Base-by-base conservation (phyloP, 2,329 filamentous ascomycete species). In the Massarina eburnea region DNA sequence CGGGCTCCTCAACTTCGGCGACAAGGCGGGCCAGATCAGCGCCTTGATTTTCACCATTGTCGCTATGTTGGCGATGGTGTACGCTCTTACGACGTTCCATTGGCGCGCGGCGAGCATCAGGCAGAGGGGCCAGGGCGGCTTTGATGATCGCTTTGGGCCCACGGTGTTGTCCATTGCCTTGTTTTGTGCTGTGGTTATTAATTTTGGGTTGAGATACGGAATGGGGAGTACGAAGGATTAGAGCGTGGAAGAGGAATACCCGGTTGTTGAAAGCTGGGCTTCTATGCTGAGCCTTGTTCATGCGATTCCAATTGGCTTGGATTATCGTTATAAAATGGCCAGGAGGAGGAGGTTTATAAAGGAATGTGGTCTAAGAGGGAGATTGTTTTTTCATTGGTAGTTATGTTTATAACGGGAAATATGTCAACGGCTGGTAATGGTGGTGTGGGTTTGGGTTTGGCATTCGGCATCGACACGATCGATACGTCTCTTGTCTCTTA, bases 1-100 rank as follows among this genome's bases (percentile, higher is more conserved):
- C 61, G 94, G 94, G 60, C 91, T 99, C 69, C 85, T 99, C 65
- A 99, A 99, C 79, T 99, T 99, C 64, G 94, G 94, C 68, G 94
- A 99, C 74, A 85, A 85, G 55, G 84, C 95, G 45, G 92, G 92
- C 62, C 94, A 94, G 70, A 96, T 97, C 73, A 92, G 87, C 51
- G 91, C 94, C 45, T 91, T 89, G 42, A 79, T 96, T 42, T 99
- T 99, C 77, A 97, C 94, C 1, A 77, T 91, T 58, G 92, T 99
- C 44, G 90, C 92, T 54, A 92, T 99, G 84, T 82, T 88, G 42
- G 89, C 91, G 35, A 96, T 99, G 91, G 76, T 95, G 33, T 99
- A 99, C 71, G 94, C 94, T 5, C 78, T 99, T 9, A 81, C 90
- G 50, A 97, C 92, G 24, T 99, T 96, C 74, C 94, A 99, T 71